Base-by-base conservation (phyloP, 164 flowering plant species). In the Kalanchoe fedtschenkoi region DNA sequence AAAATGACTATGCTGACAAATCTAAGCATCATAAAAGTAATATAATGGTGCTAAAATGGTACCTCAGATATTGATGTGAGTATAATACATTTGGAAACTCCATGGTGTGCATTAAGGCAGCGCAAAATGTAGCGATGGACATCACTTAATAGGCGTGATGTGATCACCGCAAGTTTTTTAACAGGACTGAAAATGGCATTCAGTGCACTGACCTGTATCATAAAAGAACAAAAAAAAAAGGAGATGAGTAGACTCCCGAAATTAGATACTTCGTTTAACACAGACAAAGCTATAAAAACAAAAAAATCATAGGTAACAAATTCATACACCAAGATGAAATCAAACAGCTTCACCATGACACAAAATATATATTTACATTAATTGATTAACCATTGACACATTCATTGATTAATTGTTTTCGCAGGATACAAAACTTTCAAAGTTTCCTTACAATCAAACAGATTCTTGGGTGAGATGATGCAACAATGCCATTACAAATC, bases 1-100 rank as follows among this genome's bases (percentile, higher is more conserved):
- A 19, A 10, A 17, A 19, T 17, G 21, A 16, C 14, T 8, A 51
- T 10, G 11, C 42, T 33, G 41, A 58, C 33, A 14, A 35, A 1
- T 34, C 22, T 19, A 58, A 26, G 38, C 6, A 5, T 46, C 15
- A 1, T 37, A 21, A 41, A 11, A 11, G 30, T 38, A 42, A 34
- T 56, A 58, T 37, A 34, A 42, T 41, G 62, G 53, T 21, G 32
- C 37, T 9, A 26, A 75, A 71, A 51, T 1, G 17, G 74, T 64
- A 93, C 98, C 98, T 93, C 98, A 39, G 98, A 85, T 57, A 93
- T 79, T 58, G 96, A 80, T 41, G 98, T 90, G 66, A 81, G 84
- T 71, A 93, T 74, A 44, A 76, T 68, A 66, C 96, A 93, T 55
- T 33, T 69, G 33, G 67, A 78, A 75, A 85, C 79, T 70, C 64